Evolutionary conservation across 2,329 filamentous ascomycete species (phyloP), one percentile per base, ranked within the genome.

Genomic region (Magnaporthiopsis rhizophila): DNA sequence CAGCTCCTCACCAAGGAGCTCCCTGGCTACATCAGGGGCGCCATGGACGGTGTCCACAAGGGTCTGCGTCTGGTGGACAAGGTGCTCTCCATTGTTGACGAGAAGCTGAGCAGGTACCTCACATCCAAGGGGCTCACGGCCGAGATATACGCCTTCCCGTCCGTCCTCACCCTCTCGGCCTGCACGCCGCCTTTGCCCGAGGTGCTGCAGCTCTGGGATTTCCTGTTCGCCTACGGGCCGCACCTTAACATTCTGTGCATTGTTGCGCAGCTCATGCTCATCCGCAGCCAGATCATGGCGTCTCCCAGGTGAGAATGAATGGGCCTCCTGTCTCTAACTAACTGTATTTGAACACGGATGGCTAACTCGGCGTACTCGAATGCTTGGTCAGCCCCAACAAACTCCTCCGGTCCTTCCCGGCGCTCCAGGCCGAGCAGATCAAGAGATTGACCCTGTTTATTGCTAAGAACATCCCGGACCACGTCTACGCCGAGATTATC

Each of bases 201-300:
- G 76, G 95, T 99, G 0, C 77, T 99, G 64, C 86, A 90, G 67
- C 83, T 99, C 2, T 99, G 95, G 95, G 95, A 99, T 74, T 99
- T 99, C 70, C 78, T 99, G 28, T 96, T 99, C 72, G 94, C 95
- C 0, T 99, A 97, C 70, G 95, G 95, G 0, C 88, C 92, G 50
- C 95, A 99, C 75, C 76, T 99, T 66, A 99, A 99, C 72, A 91
- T 99, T 64, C 78, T 99, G 28, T 98, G 95, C 74, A 97, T 99
- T 68, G 95, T 98, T 21, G 94, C 94, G 18, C 95, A 99, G 77
- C 80, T 99, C 63, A 89, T 97, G 61, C 85, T 96, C 71, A 91
- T 97, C 78, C 83, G 93, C 65, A 89, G 93, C 65, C 87, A 91
- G 66, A 88, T 99, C 63, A 78, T 99, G 69, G 87, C 87, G 65